Evolutionary conservation across 179 eudicot species (phyloP).

Genomic region (Beta lomatogona): DNA sequence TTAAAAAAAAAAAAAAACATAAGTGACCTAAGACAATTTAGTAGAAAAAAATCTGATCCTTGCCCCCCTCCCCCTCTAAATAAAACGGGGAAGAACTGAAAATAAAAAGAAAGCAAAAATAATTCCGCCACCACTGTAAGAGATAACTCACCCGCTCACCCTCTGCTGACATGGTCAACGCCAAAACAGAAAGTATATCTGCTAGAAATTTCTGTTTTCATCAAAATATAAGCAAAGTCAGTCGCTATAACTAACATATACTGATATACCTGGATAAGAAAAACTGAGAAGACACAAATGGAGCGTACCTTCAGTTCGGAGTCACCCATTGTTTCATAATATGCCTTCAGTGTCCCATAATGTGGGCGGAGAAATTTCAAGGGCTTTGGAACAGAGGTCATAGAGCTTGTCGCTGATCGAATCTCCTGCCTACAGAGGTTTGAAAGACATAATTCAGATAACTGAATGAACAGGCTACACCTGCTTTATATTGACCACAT

Average conservation of each 20-base stretch:
- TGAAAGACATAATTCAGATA: conserved; percentile 6
- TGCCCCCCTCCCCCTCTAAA: neutral
- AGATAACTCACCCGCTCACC: conserved; percentile 76
- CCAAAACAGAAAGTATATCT: conserved; percentile 94
- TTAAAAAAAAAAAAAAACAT: too few relatives aligned
- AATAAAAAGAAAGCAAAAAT: neutral
- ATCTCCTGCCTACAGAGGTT: conserved; percentile 74
- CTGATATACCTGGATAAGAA: neutral
- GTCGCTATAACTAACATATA: conserved; percentile 8
- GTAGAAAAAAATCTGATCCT: neutral
- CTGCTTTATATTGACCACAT: neutral
- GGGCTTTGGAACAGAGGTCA: conserved; percentile 98
- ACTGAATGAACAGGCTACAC: neutral
- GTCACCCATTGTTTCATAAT: conserved; percentile 69
- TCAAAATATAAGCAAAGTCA: conserved; percentile 16
- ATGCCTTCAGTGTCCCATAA: conserved; percentile 79
- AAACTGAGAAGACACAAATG: neutral
- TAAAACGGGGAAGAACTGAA: neutral
- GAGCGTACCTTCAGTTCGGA: conserved; percentile 64
- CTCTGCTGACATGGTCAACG: conserved; percentile 95
- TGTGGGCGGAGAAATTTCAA: conserved; percentile 94
- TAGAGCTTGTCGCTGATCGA: conserved; percentile 90
- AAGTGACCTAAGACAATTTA: neutral
- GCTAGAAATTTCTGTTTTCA: conserved; percentile 71
- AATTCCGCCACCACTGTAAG: neutral